Base-by-base conservation (phyloP, 495 filamentous ascomycete species). In the Penicillium subrubescens region DNA sequence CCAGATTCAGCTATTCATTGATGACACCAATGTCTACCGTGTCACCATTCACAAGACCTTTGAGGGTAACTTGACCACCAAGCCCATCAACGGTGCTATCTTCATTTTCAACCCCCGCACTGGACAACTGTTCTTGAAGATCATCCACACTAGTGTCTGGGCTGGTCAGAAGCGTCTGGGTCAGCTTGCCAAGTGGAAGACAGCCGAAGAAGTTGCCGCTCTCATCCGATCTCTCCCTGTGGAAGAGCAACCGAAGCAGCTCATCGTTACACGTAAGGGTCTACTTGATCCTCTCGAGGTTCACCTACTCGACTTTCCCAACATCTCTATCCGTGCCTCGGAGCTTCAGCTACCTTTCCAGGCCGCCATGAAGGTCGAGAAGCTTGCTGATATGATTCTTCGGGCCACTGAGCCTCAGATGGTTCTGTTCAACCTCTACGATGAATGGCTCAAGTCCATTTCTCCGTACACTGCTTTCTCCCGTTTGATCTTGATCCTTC, bases 21-120 rank as follows among this genome's bases (percentile, higher is more conserved):
- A 99, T 68, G 96, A 99, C 76, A 99, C 96, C 51, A 99, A 99
- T 69, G 96, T 98, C 59, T 99, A 99, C 72, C 95, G 96, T 78
- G 96, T 99, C 66, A 98, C 96, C 1, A 98, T 99, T 53, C 96
- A 99, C 84, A 99, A 99, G 86, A 99, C 96, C 0, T 99, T 99
- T 67, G 96, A 99, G 76, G 96, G 96, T 66, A 99, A 99, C 71
- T 81, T 99, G 83, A 99, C 96, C 2, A 99, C 96, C 0, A 99
- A 99, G 79, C 96, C 96, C 23, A 99, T 99, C 82, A 99, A 99
- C 78, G 96, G 96, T 72, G 96, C 96, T 37, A 99, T 99, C 72
- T 98, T 99, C 82, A 98, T 99, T 78, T 97, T 99, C 88, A 99
- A 98, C 73, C 96, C 96, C 19, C 88, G 96, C 52, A 98, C 96